These are phyloP conservation scores for Malus sylvestris DNA, from an alignment of 306 rosid genomes.

Conservation along the genomic window DNA sequence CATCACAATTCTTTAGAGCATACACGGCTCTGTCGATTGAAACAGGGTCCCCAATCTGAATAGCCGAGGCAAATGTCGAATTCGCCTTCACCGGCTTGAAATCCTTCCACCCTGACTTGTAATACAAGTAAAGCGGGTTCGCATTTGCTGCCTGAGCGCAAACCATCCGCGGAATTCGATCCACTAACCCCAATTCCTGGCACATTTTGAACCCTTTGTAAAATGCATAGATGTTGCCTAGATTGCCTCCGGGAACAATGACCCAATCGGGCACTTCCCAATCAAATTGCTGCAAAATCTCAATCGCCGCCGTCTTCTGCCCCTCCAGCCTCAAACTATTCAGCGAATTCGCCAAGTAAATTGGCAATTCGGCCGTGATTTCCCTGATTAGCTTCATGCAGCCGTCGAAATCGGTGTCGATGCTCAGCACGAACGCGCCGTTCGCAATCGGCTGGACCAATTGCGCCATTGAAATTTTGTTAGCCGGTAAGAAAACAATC, in stretches of 20 bases:
- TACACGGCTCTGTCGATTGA: conserved; percentile 71
- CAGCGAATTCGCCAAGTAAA: conserved; percentile 70
- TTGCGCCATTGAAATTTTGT: conserved; percentile 73
- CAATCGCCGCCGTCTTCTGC: conserved; percentile 78
- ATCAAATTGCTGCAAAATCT: conserved; percentile 75
- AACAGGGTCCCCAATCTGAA: conserved; percentile 88
- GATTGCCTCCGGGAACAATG: conserved; percentile 69
- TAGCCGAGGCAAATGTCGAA: conserved; percentile 67
- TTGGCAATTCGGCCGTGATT: conserved; percentile 64
- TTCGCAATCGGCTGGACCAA: conserved; percentile 77
- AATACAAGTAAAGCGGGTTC: conserved; percentile 61
- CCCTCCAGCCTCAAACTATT: conserved; percentile 75
- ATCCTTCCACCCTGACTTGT: conserved; percentile 58
- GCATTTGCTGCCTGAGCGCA: conserved; percentile 87
- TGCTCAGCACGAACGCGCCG: conserved; percentile 67
- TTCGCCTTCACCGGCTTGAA: conserved; percentile 51
- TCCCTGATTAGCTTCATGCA: conserved; percentile 82
- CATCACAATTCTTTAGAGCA: conserved; percentile 52
- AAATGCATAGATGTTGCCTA: conserved; percentile 74
- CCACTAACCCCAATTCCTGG: conserved; percentile 61
- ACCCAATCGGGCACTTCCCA: conserved; percentile 96
- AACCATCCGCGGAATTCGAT: conserved; percentile 60
- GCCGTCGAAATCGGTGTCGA: conserved; percentile 72
- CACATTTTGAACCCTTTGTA: conserved; percentile 90
- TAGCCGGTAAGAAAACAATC: conserved; percentile 74